phyloP scores from a whole-genome alignment of 169 alveolate species.

The Perkinsus marinus region DNA sequence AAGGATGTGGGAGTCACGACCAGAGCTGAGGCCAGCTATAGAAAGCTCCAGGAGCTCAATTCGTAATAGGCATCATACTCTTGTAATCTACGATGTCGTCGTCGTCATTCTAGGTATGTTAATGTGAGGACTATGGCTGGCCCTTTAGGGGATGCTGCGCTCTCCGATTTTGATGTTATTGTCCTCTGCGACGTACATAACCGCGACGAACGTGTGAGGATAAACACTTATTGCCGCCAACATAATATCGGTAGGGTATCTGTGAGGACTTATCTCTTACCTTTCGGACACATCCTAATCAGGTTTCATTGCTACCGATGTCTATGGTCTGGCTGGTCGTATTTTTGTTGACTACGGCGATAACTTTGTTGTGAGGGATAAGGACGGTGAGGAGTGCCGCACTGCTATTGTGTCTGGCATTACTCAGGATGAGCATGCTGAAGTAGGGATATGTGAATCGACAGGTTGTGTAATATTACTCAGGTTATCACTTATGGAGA shows the following conservation, averaged over 20 bases:
- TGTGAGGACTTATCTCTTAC: neutral
- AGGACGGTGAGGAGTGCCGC: constrained; percentile 66
- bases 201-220: constrained; percentile 6
- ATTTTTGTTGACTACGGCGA: constrained; percentile 90
- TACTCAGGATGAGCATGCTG: constrained; percentile 23
- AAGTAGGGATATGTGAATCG: constrained; percentile 8
- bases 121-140: constrained; percentile 24
- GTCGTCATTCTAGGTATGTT: constrained; percentile 15
- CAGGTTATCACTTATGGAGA: constrained; percentile 60
- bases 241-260: neutral
- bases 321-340: constrained; percentile 83
- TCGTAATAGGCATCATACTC: constrained; percentile 48
- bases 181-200: constrained; percentile 51
- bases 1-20: constrained; percentile 63
- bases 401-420: constrained; percentile 61
- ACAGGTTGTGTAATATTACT: constrained; percentile 26
- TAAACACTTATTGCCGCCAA: constrained; percentile 41
- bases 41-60: constrained; percentile 73
- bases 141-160: constrained; percentile 22
- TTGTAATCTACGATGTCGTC: constrained; percentile 29
- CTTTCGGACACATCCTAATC: constrained; percentile 30
- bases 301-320: constrained; percentile 61
- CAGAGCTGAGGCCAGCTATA: constrained; percentile 68
- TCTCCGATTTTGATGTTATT: constrained; percentile 51
- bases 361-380: constrained; percentile 62